A percentile compares a stretch with the other conserved stretches of the same genome.
phyloP scores from a whole-genome alignment of 2,329 filamentous ascomycete genomes.

The Calonectria pseudoturangicola region DNA sequence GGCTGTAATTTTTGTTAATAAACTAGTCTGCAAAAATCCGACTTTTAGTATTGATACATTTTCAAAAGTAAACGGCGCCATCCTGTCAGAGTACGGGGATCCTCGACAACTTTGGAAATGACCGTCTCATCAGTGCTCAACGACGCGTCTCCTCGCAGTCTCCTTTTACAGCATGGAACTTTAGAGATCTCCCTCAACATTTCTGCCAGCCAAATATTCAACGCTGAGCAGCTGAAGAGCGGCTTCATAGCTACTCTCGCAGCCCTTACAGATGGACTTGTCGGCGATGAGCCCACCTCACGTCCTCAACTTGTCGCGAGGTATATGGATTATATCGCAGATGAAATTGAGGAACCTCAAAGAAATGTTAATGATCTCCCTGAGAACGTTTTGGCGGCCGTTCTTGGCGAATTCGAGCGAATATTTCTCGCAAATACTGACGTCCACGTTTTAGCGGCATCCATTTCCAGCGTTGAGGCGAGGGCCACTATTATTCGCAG shows the following conservation, averaged over 20 bases:
- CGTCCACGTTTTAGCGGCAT: neutral
- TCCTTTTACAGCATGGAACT: conserved; percentile 6
- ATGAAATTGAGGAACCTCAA: neutral
- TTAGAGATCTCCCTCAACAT: neutral
- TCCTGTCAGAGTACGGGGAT: neutral
- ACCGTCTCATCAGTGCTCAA: neutral
- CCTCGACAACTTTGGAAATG: neutral
- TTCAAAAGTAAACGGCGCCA: no score
- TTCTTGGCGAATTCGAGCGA: neutral
- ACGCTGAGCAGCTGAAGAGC: neutral
- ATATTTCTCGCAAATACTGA: neutral
- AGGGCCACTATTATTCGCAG: neutral
- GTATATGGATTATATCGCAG: neutral
- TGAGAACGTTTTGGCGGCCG: neutral
- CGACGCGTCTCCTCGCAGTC: neutral
- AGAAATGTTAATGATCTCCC: neutral
- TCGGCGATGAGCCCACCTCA: neutral
- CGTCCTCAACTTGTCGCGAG: neutral
- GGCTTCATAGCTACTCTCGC: neutral
- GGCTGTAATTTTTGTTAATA: neutral
- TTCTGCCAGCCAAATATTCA: neutral
- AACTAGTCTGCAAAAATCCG: neutral
- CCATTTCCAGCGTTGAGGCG: neutral
- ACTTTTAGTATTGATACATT: neutral
- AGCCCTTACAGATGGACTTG: neutral